Base-by-base conservation (phyloP, 2,329 filamentous ascomycete genomes). In the Escovopsis sp. region DNA sequence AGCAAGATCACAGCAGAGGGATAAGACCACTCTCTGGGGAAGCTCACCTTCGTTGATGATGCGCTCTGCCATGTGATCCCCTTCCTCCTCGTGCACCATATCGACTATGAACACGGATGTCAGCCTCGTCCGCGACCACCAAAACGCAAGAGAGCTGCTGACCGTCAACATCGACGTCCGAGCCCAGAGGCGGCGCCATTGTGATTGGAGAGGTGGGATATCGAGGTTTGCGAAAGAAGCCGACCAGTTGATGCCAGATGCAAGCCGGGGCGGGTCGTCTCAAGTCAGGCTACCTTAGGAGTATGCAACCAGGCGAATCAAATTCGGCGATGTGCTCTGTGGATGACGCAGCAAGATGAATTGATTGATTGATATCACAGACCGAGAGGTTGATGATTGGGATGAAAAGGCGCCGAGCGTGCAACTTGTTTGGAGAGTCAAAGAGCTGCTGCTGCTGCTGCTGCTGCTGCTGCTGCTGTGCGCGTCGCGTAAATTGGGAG, bases 21-120 rank as follows among this genome's bases (percentile, higher is more conserved):
- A 39, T 12, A 37, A 6, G 10, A 18, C 40, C n/a, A 28, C 12
- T 32, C 34, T 36, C 10, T 35, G 26, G 19, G 15, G 26, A 10
- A 41, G 43, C 50, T 40, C 67, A 82, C 82, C 84, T 69, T 98
- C 91, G 54, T 96, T 96, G 65, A 96, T 87, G 47, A 94, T 72
- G 65, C 93, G 87, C 64, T 93, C 82, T 57, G 85, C 79, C 51
- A 23, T 23, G 23, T 76, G 66, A 57, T 84, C 72, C 59, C 81
- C 72, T 45, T 84, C 80, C 42, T 85, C 82, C 45, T 87, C 80
- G 47, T 77, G 72, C 38, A 45, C 51, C 59, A 63, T 61, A 1
- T 64, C 59, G 46, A 62, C 61, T 64, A 45, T 38, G 8, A 26
- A 28, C 12, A 12, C 26, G 2, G 23, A 26, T 7, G 36, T 46